Evolutionary conservation across 805 yeast species (phyloP), one percentile per base, ranked within the genome.

Genomic region (Candida peoriensis): DNA sequence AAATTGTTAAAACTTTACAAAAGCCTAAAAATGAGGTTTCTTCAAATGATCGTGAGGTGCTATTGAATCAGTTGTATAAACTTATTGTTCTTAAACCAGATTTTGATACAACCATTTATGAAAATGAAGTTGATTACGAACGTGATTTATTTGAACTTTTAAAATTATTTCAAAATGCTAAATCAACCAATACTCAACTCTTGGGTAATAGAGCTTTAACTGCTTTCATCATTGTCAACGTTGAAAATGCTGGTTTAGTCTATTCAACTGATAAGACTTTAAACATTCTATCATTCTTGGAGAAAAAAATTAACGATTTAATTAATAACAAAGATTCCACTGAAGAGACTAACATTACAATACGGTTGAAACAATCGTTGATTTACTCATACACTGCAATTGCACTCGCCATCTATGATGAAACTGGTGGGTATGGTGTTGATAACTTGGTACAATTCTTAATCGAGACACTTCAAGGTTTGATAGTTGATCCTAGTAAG

Each of bases 381-480:
- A 38, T 52, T 10, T 50, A 47, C 24, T 48, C 57, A 1, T 51
- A 50, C 24, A 41, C 47, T 13, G 33, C 54, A 6, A 32, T 52
- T 15, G 31, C 43, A 2, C 31, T 52, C 21, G 46, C 39, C 5
- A 38, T 51, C 2, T 46, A 37, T 31, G 56, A 52, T 38, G 56
- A 42, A 4, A 40, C 57, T 8, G 50, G 56, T 21, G 47, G 49
- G 8, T 52, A 32, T 40, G 56, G 56, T n/a, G 46, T 53, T 25
- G 56, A 53, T 21, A 20, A 31, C 6, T 42, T 34, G 22, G 15
- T 46, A 13, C 40, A 41, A 14, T 45, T 50, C 30, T 28, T 52
- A 10, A 27, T 33, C 13, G 52, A 45, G 11, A 25, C 31, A 2
- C 35, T 52, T 6, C 12, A 43, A n/a, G 46, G 40, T 8, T 25